These are phyloP conservation scores for Kodamaea sagamina DNA, from an alignment of 805 yeast species.

Conservation along the genomic window DNA sequence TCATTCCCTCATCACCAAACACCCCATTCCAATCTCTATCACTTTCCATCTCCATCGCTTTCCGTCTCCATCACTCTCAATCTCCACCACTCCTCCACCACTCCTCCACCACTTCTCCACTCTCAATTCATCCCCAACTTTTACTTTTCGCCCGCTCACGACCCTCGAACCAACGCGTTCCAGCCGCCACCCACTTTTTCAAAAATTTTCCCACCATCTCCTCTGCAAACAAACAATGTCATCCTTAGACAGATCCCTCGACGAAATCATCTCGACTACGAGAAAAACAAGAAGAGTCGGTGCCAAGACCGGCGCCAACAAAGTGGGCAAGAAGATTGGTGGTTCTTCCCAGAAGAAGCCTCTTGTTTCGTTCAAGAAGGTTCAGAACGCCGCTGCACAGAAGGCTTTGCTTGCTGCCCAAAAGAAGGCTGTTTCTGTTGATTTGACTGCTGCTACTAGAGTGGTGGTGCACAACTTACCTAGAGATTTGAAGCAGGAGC, in stretches of 20 bases:
- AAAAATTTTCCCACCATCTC: constrained; percentile 4
- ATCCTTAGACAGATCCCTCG: constrained; percentile 88
- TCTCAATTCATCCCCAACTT: background rate
- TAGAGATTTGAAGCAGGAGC: constrained; percentile 78
- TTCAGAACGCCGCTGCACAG: constrained; percentile 29
- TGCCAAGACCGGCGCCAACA: constrained; percentile 29
- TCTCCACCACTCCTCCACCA: too few species aligned
- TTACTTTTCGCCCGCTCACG: background rate
- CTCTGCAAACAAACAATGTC: constrained; percentile 51
- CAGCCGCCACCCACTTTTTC: background rate
- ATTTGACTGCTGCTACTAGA: constrained; percentile 65
- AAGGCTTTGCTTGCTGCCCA: constrained; percentile 19
- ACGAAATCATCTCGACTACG: constrained; percentile 81
- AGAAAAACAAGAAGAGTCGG: constrained; percentile 27
- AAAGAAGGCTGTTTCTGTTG: constrained; percentile 30
- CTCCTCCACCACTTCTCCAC: constrained; percentile 1
- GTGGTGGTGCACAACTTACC: constrained; percentile 84
- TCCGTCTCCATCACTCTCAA: too few species aligned
- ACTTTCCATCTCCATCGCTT: too few species aligned
- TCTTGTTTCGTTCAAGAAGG: constrained; percentile 31
- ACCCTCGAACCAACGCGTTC: background rate
- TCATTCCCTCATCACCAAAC: too few species aligned
- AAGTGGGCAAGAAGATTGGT: constrained; percentile 41
- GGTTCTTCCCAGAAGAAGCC: constrained; percentile 23
- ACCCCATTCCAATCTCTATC: too few species aligned